Evolutionary conservation across 2,329 filamentous ascomycete genomes (phyloP), one percentile per base, ranked within the genome.

Genomic region (Exutisphaerella laricina): DNA sequence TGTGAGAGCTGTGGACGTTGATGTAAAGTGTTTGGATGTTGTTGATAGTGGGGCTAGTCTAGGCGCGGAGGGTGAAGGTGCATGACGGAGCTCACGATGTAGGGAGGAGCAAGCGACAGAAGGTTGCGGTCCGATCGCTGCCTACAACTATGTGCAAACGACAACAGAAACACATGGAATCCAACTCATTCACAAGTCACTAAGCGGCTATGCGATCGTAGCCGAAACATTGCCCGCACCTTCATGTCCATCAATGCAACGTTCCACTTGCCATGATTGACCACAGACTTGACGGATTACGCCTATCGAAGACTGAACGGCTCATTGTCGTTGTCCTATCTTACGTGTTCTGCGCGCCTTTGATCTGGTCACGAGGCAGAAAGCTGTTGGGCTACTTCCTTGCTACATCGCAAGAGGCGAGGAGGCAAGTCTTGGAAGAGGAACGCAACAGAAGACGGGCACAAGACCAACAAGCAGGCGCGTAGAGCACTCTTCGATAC

Each of bases 231-330:
- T 12, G 14, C 7, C 10, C 16, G 17, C 8, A 14, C 31, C 14
- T 4, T 35, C 33, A 23, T 20, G 23, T 23, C 14, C 13, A 20
- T 18, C 14, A 32, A 8, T 31, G 34, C 39, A 16, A n/a, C n/a
- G n/a, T n/a, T n/a, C n/a, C n/a, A n/a, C n/a, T n/a, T n/a, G n/a
- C n/a, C n/a, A 47, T 46, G 40, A 38, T 38, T 35, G 14, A 47
- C 47, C 42, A 37, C 35, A 46, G 53, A 39, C 55, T 64, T 17
- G 42, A 45, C 35, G 60, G 60, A 26, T 55, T 65, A 5, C 49
- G 51, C 38, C 52, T 65, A 16, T 59, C 61, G 32, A 54, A 56
- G 30, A 55, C 52, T 48, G 62, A 65, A 55, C 56, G 62, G 23
- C 50, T 61, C 13, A 39, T 65, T 31, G 53, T 64, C 43, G 43